Conservation (phyloP, 306 rosid genomes). For the Castanea crenata region DNA sequence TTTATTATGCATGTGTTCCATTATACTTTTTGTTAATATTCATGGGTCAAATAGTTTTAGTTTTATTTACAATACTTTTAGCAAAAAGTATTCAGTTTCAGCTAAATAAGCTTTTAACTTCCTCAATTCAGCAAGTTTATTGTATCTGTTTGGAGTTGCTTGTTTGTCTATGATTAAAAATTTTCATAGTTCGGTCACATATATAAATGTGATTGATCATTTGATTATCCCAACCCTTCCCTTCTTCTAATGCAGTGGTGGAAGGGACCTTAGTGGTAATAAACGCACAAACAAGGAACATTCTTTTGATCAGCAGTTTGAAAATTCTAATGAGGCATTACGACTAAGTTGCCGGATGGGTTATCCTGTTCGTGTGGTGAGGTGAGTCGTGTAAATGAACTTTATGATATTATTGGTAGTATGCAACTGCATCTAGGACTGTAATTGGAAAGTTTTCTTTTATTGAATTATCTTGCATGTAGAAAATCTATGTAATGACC, state of each 20-base stretch:
- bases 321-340: conserved; percentile 55
- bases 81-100: fast-evolving
- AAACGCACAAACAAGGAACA: conserved; percentile 57
- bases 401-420: background rate
- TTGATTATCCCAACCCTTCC: background rate
- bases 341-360: conserved; percentile 62
- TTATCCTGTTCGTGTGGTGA: conserved; percentile 81
- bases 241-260: conserved; percentile 49
- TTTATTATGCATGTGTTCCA: fast-evolving
- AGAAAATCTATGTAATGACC: background rate
- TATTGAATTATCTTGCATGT: background rate
- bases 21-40: too few relatives aligned
- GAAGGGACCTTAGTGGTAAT: conserved; percentile 72
- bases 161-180: background rate
- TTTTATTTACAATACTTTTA: fast-evolving
- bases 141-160: background rate
- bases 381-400: conserved; percentile 34
- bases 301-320: conserved; percentile 72
- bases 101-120: background rate
- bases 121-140: background rate
- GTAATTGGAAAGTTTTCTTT: background rate
- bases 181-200: background rate
- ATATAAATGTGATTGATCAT: background rate
- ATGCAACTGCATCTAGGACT: background rate
- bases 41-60: fast-evolving